These are phyloP conservation scores for Aspergillus neotritici DNA, from an alignment of 2,329 filamentous ascomycete species.

Conservation along the genomic window DNA sequence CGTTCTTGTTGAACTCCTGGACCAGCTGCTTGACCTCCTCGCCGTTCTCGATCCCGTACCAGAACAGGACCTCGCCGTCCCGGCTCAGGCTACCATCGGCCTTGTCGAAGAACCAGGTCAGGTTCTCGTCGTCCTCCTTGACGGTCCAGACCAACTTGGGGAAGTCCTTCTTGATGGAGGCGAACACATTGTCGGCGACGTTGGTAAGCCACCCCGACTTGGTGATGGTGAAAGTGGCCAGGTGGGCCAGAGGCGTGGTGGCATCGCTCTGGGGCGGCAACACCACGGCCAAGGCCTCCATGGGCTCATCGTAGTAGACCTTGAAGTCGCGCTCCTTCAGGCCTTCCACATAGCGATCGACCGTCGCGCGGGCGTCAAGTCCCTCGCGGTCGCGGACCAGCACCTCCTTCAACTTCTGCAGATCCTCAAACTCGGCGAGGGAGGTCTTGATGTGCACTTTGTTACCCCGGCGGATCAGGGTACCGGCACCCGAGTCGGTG, in stretches of 20 bases:
- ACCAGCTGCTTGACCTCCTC: conserved; percentile 79
- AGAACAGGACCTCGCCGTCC: conserved; percentile 87
- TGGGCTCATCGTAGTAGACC: conserved; percentile 88
- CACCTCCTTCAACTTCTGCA: conserved; percentile 72
- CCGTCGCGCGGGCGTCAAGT: conserved; percentile 72
- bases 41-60: conserved; percentile 80
- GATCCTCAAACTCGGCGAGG: conserved; percentile 68
- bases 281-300: conserved; percentile 88
- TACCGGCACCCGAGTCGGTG: conserved; percentile 91
- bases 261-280: conserved; percentile 61
- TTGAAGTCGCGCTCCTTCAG: conserved; percentile 75
- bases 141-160: conserved; percentile 94
- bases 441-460: conserved; percentile 72
- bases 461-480: conserved; percentile 83
- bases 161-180: conserved; percentile 88
- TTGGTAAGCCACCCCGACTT: conserved; percentile 94
- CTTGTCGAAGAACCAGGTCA: conserved; percentile 98
- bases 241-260: conserved; percentile 62
- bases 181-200: conserved; percentile 90
- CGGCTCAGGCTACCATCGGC: conserved; percentile 84
- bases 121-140: conserved; percentile 88
- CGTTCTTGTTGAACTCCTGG: conserved; percentile 75
- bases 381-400: conserved; percentile 76
- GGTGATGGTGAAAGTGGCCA: conserved; percentile 87
- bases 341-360: conserved; percentile 79